A percentile compares a stretch with the other conserved stretches of the same genome.
These are phyloP conservation scores for Luvunga scandens DNA, from an alignment of 345 rosid genomes.

Conservation along the genomic window DNA sequence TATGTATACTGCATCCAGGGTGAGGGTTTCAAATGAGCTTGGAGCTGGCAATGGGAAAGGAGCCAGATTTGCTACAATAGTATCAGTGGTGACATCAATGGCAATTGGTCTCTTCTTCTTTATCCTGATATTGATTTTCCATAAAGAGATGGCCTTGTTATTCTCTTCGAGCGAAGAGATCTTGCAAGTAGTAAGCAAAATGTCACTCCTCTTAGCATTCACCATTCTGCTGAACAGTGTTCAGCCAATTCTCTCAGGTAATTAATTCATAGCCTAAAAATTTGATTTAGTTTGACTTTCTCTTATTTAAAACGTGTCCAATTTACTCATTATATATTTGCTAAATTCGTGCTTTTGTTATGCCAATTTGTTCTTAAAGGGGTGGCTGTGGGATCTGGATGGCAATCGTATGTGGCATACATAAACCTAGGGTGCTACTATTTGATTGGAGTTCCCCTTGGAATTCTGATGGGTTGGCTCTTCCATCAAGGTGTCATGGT, in stretches of 20 bases:
- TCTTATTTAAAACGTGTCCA: background rate
- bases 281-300: background rate
- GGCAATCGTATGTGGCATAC: conserved; percentile 88
- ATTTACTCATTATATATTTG: background rate
- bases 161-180: conserved; percentile 62
- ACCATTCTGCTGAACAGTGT: conserved; percentile 81
- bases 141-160: conserved; percentile 44
- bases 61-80: conserved; percentile 71
- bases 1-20: conserved; percentile 33
- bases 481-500: conserved; percentile 79
- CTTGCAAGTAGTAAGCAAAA: conserved; percentile 47
- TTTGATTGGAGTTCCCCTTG: conserved; percentile 69
- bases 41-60: conserved; percentile 90
- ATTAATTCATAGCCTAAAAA: background rate
- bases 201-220: conserved; percentile 65
- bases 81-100: conserved; percentile 58
- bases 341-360: background rate
- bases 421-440: conserved; percentile 89
- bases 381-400: conserved; percentile 96
- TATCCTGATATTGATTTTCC: conserved; percentile 41
- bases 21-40: conserved; percentile 84
- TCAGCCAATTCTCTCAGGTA: conserved; percentile 83
- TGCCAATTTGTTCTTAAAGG: conserved; percentile 33
- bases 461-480: conserved; percentile 84
- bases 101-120: conserved; percentile 60